phyloP scores from a whole-genome alignment of 169 alveolate genomes.

The Cryptosporidium felis region DNA sequence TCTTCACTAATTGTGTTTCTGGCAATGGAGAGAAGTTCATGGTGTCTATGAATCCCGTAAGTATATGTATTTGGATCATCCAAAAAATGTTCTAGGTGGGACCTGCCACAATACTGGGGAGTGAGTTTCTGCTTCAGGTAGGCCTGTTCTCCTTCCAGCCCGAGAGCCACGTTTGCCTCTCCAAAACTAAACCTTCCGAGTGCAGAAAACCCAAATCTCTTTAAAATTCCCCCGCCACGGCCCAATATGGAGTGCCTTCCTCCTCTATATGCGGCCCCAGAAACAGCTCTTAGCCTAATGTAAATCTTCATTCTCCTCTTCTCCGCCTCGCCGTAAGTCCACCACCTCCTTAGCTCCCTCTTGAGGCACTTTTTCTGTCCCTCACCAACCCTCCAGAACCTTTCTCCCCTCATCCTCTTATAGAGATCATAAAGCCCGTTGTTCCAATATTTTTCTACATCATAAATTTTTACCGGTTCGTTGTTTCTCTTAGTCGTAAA shows the following conservation, averaged over 20 bases:
- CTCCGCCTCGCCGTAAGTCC: background rate
- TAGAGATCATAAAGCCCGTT: background rate
- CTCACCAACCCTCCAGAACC: background rate
- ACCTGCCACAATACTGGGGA: background rate
- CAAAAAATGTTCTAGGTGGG: slow-evolving; percentile 5
- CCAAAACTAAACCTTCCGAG: background rate
- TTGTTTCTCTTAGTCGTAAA: background rate
- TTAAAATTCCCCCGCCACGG: background rate
- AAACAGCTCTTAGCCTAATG: background rate
- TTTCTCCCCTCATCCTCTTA: slow-evolving; percentile 18
- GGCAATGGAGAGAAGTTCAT: slow-evolving; percentile 18
- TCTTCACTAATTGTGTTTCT: slow-evolving; percentile 16
- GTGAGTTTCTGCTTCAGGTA: slow-evolving; percentile 6
- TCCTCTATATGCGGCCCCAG: background rate
- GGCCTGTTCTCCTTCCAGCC: background rate
- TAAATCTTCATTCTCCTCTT: background rate
- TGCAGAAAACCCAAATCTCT: slow-evolving; percentile 35
- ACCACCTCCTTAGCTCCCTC: background rate
- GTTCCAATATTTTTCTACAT: background rate
- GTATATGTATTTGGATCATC: background rate
- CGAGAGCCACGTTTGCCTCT: background rate
- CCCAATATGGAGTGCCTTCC: background rate
- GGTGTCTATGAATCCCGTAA: slow-evolving; percentile 34
- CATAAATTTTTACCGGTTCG: background rate
- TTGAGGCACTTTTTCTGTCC: background rate